Evolutionary conservation across 1,284 basidiomycete genomes (phyloP).

Genomic region (Ustilago xerochloae): DNA sequence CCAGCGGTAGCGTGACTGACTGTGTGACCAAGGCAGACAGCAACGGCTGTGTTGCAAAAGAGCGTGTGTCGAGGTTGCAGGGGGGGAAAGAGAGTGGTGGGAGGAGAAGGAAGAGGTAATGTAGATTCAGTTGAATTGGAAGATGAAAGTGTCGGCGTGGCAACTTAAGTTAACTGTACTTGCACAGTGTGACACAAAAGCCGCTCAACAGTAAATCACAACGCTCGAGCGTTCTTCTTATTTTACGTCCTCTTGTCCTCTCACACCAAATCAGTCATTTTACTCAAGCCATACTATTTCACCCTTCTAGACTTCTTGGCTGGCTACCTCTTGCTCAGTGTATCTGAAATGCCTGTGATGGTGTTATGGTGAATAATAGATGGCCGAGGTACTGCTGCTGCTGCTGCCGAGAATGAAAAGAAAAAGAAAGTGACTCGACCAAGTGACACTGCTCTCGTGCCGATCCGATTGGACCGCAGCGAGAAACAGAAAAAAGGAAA

Average conservation of each 20-base stretch:
- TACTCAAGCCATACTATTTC: no score
- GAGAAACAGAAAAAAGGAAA: constrained; percentile 1
- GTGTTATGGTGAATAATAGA: no score
- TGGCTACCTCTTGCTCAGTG: no score
- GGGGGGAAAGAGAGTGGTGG: not conserved
- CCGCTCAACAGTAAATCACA: no score
- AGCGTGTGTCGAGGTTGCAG: constrained; percentile 3
- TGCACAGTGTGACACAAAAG: not conserved
- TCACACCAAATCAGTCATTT: not conserved
- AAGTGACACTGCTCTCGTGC: constrained; percentile 11
- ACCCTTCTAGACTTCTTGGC: no score
- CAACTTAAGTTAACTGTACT: not conserved
- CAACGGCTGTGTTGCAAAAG: not conserved
- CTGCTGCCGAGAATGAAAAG: constrained; percentile 1
- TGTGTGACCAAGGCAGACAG: constrained; percentile 19
- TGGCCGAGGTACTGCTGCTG: not conserved
- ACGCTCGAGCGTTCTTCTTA: not conserved
- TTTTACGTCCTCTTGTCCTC: not conserved
- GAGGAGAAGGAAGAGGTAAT: not conserved
- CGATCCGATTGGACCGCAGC: not conserved
- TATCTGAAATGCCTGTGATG: not conserved
- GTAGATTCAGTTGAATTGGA: not conserved
- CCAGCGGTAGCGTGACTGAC: constrained; percentile 4
- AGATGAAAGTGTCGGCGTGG: not conserved
- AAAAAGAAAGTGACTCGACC: constrained; percentile 29